Conservation (phyloP, 345 rosid species). For the Geranium rotundifolium region DNA sequence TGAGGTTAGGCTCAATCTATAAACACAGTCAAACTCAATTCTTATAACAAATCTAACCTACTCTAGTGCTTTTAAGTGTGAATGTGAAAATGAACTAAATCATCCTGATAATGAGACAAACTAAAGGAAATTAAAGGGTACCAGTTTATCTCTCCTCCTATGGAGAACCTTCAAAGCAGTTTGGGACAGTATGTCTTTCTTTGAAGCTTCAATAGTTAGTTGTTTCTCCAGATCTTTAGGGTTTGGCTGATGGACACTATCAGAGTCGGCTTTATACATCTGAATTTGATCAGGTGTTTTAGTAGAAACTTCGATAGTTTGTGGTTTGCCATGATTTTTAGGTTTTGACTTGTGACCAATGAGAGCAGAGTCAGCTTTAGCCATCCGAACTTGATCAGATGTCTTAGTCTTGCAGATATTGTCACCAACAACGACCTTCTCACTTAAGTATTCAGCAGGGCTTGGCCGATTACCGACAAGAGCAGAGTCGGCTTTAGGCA, state of each 20-base stretch:
- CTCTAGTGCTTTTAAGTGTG: too few relatives aligned
- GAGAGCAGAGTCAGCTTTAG: constrained; percentile 9
- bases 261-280: too few relatives aligned
- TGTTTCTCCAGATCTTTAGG: too few relatives aligned
- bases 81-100: background rate
- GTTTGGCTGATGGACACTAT: too few relatives aligned
- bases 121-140: constrained; percentile 15
- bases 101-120: background rate
- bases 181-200: constrained; percentile 2
- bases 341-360: constrained; percentile 18
- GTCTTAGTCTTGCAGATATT: constrained; percentile 4
- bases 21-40: too few relatives aligned
- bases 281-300: constrained; percentile 9
- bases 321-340: constrained; percentile 26
- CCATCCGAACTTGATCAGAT: constrained; percentile 10
- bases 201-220: constrained; percentile 9
- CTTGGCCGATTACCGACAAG: too few relatives aligned
- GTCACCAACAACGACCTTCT: constrained; percentile 17
- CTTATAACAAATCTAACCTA: too few relatives aligned
- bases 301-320: constrained; percentile 25
- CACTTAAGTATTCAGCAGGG: constrained; percentile 17
- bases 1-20: too few relatives aligned
- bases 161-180: constrained; percentile 23
- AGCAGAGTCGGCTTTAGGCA: too few relatives aligned
- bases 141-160: constrained; percentile 56